Base-by-base conservation (phyloP, 2,329 filamentous ascomycete genomes). In the Trichoderma brevicompactum region DNA sequence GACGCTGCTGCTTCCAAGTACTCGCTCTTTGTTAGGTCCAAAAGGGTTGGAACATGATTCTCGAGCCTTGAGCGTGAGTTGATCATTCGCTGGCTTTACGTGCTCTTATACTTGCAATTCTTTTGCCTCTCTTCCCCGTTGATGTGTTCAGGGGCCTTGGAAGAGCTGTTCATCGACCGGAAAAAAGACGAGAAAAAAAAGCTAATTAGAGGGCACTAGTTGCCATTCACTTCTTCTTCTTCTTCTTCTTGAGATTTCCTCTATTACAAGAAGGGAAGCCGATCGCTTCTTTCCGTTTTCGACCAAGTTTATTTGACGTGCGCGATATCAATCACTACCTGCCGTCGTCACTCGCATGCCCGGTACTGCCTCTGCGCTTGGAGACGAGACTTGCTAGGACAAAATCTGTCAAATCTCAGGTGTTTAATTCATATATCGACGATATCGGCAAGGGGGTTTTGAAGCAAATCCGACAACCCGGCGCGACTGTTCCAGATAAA, bases 31-130 rank as follows among this genome's bases (percentile, higher is more conserved):
- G 28, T 53, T 19, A 28, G 49, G 48, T 19, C 12, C 17, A 44
- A n/a, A 28, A 44, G 59, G 59, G 40, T 53, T 62, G 59, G 38
- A 54, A 28, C 15, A 53, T 62, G 59, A 44, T 62, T 62, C 48
- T 53, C 40, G 43, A 55, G 48, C 48, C 40, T 53, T 46, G 64
- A 60, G 64, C 34, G 55, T 65, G 56, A 61, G 63, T 65, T 48
- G 38, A 44, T 65, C 46, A 44, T 53, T 38, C 38, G 49, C 59
- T 44, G 40, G 49, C 28, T 53, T 53, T 53, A 23, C 46, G 40
- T 32, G 40, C 12, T 23, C 3, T 49, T 7, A 46, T 23, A 46
- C 17, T 5, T 38, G 28, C 43, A 23, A 49, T 59, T 13, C 43
- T 23, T 59, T 38, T 38, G 36, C 36, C 3, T 3, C 36, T 38